These are phyloP conservation scores for Hanseniaspora opuntiae DNA, from an alignment of 805 yeast genomes.

Conservation along the genomic window DNA sequence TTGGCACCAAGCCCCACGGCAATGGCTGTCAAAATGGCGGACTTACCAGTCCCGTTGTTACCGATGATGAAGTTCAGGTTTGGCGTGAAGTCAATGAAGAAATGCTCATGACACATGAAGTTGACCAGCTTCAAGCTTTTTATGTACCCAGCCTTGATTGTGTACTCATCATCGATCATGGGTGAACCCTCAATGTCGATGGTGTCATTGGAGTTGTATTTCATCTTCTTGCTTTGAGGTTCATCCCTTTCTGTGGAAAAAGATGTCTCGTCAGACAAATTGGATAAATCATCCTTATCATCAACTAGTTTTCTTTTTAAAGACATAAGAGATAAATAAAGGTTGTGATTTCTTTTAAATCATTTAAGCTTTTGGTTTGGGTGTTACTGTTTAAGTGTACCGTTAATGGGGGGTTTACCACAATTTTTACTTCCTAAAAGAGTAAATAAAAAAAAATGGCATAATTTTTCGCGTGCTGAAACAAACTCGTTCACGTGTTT, in stretches of 20 bases:
- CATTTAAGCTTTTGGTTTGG: background rate
- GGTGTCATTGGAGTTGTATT: background rate
- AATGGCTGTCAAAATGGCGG: slow-evolving; percentile 77
- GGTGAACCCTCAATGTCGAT: slow-evolving; percentile 11
- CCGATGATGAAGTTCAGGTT: slow-evolving; percentile 79
- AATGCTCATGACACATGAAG: slow-evolving; percentile 83
- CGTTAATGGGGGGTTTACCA: too few species aligned
- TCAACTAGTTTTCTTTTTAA: slow-evolving; percentile 1
- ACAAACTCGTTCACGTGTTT: too few species aligned
- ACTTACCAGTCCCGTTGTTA: slow-evolving; percentile 81
- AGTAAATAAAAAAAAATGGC: too few species aligned
- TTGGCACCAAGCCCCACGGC: slow-evolving; percentile 79
- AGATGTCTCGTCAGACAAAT: background rate
- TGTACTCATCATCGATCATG: background rate
- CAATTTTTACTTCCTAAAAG: too few species aligned
- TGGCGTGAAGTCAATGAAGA: slow-evolving; percentile 63
- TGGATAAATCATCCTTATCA: background rate
- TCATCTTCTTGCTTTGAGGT: background rate
- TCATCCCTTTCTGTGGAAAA: background rate
- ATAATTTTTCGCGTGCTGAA: too few species aligned
- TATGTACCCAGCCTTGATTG: slow-evolving; percentile 45
- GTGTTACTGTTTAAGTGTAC: too few species aligned
- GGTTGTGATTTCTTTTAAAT: background rate
- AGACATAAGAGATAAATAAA: background rate
- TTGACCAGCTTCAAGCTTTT: slow-evolving; percentile 49